Base-by-base conservation (phyloP, 805 yeast species). In the Isabelozyma heimii region DNA sequence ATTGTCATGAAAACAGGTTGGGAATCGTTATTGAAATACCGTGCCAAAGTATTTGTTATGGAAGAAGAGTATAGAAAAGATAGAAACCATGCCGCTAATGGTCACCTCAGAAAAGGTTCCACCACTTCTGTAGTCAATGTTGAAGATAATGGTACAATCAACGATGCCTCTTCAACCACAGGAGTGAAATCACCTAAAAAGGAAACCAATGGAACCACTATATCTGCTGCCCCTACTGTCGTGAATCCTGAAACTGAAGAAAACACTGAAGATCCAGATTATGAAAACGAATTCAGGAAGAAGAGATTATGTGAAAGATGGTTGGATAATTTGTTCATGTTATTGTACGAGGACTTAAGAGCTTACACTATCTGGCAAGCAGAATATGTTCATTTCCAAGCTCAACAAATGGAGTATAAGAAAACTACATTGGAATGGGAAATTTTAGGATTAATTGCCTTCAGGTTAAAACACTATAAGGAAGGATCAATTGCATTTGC, bases 351-450 rank as follows among this genome's bases (percentile, higher is more conserved):
- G 57, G 96, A 88, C 62, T 75, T 88, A 58, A 76, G 87, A 60
- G 83, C 89, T 0, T 92, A 88, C 64, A 90, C 97, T 1, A 80
- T 89, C 77, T 92, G 97, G 94, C 91, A 91, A 64, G 91, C 97
- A 0, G 97, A 94, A 64, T 79, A 80, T 56, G 81, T 91, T 52
- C 97, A 92, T 67, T 86, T 87, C 70, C 91, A 87, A 65, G 89
- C 95, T 5, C 96, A 90, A 64, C 89, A 89, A 66, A 76, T 89
- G 65, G 84, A 82, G 40, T 87, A 86, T 65, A 82, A 81, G 57
- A 91, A 89, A 62, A 73, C 85, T 27, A 84, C 97, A 0, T 71
- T 87, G 49, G 97, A 91, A 67, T 91, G 97, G 97, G 97, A 95
- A 68, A 74, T 89, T 35, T 76, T 91, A 52, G 99, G 99, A 1